These are phyloP conservation scores for Dovyalis caffra DNA, from an alignment of 345 rosid species.

Conservation along the genomic window DNA sequence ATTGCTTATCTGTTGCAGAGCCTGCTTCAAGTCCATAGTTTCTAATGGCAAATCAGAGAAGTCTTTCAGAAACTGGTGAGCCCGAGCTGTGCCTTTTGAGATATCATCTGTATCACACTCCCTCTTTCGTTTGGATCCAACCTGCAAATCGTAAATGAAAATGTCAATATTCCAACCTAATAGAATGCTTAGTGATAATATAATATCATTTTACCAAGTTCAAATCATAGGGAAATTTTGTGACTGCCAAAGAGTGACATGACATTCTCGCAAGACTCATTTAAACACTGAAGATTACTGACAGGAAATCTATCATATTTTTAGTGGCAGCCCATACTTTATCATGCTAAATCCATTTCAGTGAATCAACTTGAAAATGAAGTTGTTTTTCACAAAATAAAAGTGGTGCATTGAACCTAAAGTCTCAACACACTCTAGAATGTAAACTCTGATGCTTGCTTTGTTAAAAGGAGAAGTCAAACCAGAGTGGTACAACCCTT, in stretches of 20 bases:
- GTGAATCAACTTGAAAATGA: background rate
- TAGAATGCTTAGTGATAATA: background rate
- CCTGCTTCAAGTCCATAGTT: constrained; percentile 74
- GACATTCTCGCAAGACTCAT: background rate
- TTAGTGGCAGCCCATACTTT: too few relatives aligned
- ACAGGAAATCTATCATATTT: background rate
- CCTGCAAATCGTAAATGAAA: constrained; percentile 37
- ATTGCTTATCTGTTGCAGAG: constrained; percentile 48
- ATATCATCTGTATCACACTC: constrained; percentile 52
- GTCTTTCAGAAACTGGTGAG: constrained; percentile 70
- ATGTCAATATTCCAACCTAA: background rate
- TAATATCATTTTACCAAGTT: background rate
- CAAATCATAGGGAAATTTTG: too few relatives aligned
- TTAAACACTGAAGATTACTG: background rate
- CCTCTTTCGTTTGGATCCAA: constrained; percentile 68
- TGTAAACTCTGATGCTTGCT: background rate
- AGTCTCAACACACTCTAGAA: background rate
- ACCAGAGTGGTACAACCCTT: background rate
- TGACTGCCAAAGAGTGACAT: background rate
- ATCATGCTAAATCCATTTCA: background rate
- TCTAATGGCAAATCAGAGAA: constrained; percentile 87
- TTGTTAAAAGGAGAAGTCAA: background rate
- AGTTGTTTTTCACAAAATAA: background rate
- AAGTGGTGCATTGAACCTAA: background rate
- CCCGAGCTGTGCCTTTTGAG: constrained; percentile 70